Evolutionary conservation across 1,284 basidiomycete genomes (phyloP).

Genomic region (Xerocomus nothofagi): DNA sequence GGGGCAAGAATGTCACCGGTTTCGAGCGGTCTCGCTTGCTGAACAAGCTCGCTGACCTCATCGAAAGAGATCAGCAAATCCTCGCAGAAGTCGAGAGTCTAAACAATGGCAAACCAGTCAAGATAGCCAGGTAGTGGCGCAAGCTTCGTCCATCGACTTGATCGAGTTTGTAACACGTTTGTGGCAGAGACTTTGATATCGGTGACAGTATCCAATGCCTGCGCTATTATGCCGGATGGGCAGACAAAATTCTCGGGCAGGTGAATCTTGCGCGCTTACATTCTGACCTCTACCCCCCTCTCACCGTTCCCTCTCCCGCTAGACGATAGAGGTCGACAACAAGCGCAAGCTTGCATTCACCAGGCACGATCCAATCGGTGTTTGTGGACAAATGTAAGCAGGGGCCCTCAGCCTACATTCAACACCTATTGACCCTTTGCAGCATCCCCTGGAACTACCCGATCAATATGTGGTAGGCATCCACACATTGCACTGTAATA

Average conservation of each 20-base stretch:
- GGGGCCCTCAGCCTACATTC: constrained; percentile 8
- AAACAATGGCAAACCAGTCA: constrained; percentile 85
- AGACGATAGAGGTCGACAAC: constrained; percentile 83
- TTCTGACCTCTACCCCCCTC: neutral
- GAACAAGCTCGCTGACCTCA: constrained; percentile 87
- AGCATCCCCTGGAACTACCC: constrained; percentile 94
- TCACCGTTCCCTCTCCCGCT: neutral
- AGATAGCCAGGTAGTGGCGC: constrained; percentile 57
- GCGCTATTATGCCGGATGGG: constrained; percentile 79
- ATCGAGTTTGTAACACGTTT: constrained; percentile 2
- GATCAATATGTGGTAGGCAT: constrained; percentile 78
- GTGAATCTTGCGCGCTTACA: constrained; percentile 33
- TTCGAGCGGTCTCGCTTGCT: constrained; percentile 79
- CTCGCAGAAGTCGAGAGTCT: constrained; percentile 78
- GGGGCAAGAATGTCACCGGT: constrained; percentile 87
- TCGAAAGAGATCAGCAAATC: constrained; percentile 80
- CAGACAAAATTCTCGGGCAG: constrained; percentile 69
- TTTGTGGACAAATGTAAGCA: constrained; percentile 84
- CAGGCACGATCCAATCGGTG: constrained; percentile 90
- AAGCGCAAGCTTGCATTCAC: constrained; percentile 83
- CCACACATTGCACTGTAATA: constrained; percentile 9
- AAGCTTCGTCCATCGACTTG: neutral
- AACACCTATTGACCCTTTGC: constrained; percentile 9
- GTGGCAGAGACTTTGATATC: constrained; percentile 79
- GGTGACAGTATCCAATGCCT: constrained; percentile 78